Conservation (phyloP, 2,329 filamentous ascomycete genomes). For the Drechslerella stenobrocha region DNA sequence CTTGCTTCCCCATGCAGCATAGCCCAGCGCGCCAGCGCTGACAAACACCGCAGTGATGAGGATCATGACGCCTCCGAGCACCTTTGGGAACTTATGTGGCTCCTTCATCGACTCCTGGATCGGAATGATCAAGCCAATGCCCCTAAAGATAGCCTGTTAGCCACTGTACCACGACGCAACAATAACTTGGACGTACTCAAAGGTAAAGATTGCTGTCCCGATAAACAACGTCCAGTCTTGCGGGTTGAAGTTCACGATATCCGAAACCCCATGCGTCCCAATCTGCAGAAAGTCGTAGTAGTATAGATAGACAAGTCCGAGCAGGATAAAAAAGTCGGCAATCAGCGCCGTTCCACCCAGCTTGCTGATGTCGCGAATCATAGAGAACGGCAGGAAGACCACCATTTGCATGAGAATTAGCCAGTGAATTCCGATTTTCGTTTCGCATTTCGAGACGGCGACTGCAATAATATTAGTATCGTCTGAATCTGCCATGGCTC, state of each 20-base stretch:
- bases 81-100: slow-evolving; percentile 83
- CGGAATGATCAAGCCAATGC: slow-evolving; percentile 94
- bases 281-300: slow-evolving; percentile 93
- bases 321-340: slow-evolving; percentile 89
- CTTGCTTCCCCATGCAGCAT: slow-evolving; percentile 90
- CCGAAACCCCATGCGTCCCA: slow-evolving; percentile 69
- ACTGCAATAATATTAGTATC: slow-evolving; percentile 56
- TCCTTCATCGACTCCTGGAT: slow-evolving; percentile 97
- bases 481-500: too few species aligned
- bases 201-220: slow-evolving; percentile 97
- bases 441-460: slow-evolving; percentile 84
- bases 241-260: slow-evolving; percentile 87
- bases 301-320: slow-evolving; percentile 90
- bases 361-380: slow-evolving; percentile 95
- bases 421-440: slow-evolving; percentile 80
- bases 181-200: slow-evolving; percentile 62
- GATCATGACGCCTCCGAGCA: slow-evolving; percentile 88
- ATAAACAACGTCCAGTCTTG: slow-evolving; percentile 97
- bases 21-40: slow-evolving; percentile 87
- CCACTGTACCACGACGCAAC: neutral
- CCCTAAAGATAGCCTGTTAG: slow-evolving; percentile 55
- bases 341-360: slow-evolving; percentile 92
- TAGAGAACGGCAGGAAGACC: slow-evolving; percentile 89
- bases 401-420: slow-evolving; percentile 94
- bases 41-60: slow-evolving; percentile 90